phyloP scores from a whole-genome alignment of 2,329 filamentous ascomycete species.

The Colletotrichum tofieldiae region DNA sequence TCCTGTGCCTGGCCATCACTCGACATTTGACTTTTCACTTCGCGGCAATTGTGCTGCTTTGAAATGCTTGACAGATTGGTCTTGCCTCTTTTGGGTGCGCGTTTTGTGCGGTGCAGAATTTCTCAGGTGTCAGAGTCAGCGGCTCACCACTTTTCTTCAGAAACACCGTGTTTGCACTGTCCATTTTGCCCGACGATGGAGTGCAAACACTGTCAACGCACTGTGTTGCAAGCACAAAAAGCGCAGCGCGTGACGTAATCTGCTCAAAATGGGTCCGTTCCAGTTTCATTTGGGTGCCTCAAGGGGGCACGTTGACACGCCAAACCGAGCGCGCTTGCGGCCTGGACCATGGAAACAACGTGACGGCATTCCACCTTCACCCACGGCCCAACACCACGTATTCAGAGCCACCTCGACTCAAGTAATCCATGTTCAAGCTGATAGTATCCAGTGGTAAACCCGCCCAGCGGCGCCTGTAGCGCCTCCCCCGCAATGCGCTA shows the following conservation, averaged over 20 bases:
- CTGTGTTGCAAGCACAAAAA: constrained; percentile 9
- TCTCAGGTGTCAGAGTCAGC: constrained; percentile 21
- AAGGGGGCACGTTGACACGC: constrained; percentile 27
- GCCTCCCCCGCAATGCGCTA: constrained; percentile 38
- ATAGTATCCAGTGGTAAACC: constrained; percentile 10
- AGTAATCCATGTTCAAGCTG: not conserved
- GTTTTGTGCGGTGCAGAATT: constrained; percentile 43
- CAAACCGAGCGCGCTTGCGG: constrained; percentile 33
- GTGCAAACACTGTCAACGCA: not conserved
- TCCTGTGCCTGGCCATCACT: not conserved
- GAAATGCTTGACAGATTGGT: constrained; percentile 32
- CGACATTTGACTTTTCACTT: constrained; percentile 21
- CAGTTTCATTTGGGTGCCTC: constrained; percentile 36
- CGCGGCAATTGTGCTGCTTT: constrained; percentile 39
- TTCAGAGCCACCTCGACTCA: not conserved
- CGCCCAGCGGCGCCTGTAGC: constrained; percentile 24
- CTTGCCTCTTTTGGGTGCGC: constrained; percentile 40
- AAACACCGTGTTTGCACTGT: constrained; percentile 8
- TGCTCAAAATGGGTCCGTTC: constrained; percentile 38
- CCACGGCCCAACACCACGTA: not conserved
- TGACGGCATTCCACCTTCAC: constrained; percentile 7
- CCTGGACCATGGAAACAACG: constrained; percentile 14
- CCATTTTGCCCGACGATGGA: fast-evolving
- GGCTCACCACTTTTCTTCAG: constrained; percentile 12
- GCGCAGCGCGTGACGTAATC: constrained; percentile 37